Evolutionary conservation across 2,329 filamentous ascomycete species (phyloP).

Genomic region (Pyricularia sp.): DNA sequence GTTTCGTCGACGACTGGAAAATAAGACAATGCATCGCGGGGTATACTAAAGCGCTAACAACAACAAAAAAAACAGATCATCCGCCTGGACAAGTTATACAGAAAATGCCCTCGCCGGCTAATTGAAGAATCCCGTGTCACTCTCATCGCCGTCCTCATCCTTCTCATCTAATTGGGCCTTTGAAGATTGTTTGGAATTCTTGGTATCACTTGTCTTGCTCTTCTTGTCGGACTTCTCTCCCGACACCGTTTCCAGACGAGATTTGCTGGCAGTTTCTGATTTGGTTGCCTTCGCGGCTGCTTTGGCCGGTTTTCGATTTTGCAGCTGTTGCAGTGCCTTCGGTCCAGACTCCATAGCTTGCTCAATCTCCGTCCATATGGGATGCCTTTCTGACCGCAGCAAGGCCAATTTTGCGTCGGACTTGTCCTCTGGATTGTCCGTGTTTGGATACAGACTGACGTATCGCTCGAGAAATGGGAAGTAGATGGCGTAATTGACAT

Average conservation of each 20-base stretch:
- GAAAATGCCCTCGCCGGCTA: neutral
- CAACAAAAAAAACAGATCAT: neutral
- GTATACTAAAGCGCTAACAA: neutral
- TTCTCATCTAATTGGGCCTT: neutral
- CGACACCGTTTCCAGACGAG: constrained; percentile 1
- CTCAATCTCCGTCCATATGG: constrained; percentile 63
- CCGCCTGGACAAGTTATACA: neutral
- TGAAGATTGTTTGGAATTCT: neutral
- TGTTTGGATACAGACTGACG: constrained; percentile 49
- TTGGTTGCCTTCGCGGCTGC: constrained; percentile 12
- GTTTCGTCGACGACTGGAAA: neutral
- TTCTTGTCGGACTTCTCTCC: constrained; percentile 6
- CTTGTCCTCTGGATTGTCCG: constrained; percentile 19
- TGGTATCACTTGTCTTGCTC: neutral
- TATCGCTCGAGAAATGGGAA: constrained; percentile 65
- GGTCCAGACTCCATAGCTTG: constrained; percentile 49
- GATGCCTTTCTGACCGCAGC: constrained; percentile 37
- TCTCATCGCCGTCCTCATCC: constrained; percentile 19
- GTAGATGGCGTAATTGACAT: constrained; percentile 66
- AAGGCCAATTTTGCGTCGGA: constrained; percentile 31
- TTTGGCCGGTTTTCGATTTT: constrained; percentile 34
- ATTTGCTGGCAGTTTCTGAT: constrained; percentile 4
- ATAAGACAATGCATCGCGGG: neutral
- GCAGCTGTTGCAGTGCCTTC: constrained; percentile 39
- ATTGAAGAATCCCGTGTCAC: constrained; percentile 29